Evolutionary conservation across 2,329 filamentous ascomycete species (phyloP).

Genomic region (Penicillium frequentans): DNA sequence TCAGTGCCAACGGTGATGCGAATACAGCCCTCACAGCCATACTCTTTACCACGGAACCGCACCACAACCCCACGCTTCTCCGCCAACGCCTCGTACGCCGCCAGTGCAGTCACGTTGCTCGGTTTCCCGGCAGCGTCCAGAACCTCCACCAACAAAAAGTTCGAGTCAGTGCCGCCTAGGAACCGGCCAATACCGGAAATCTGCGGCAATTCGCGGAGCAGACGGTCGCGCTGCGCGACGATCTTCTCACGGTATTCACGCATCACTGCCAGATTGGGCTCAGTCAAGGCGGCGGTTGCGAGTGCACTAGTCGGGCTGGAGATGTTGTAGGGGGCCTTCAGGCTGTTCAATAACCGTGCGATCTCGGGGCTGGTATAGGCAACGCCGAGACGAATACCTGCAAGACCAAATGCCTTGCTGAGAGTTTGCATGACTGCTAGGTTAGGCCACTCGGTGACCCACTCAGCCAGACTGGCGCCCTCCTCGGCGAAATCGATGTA

Average conservation of each 20-base stretch:
- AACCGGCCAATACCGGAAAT: conserved; percentile 79
- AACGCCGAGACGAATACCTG: conserved; percentile 85
- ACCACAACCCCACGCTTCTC: conserved; percentile 89
- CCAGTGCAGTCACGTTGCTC: conserved; percentile 74
- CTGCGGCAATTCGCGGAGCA: conserved; percentile 70
- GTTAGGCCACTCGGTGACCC: conserved; percentile 90
- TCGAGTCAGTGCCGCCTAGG: conserved; percentile 75
- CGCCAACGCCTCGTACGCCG: conserved; percentile 80
- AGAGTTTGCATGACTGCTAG: conserved; percentile 97
- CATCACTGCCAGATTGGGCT: conserved; percentile 72
- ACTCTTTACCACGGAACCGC: conserved; percentile 87
- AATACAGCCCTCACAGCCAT: conserved; percentile 83
- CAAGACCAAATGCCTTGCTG: conserved; percentile 96
- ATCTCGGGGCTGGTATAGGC: conserved; percentile 77
- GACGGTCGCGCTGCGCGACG: conserved; percentile 71
- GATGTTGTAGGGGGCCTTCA: conserved; percentile 97
- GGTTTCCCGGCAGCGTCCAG: conserved; percentile 69
- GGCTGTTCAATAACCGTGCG: conserved; percentile 77
- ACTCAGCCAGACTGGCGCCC: conserved; percentile 80
- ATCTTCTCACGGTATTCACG: conserved; percentile 67
- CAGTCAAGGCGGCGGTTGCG: conserved; percentile 69
- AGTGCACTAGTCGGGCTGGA: conserved; percentile 82
- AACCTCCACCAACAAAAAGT: conserved; percentile 91
- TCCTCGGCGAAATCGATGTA: conserved; percentile 92
- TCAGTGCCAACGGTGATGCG: conserved; percentile 92